These are phyloP conservation scores for Gremmenia infestans DNA, from an alignment of 2,329 filamentous ascomycete genomes.

Conservation along the genomic window DNA sequence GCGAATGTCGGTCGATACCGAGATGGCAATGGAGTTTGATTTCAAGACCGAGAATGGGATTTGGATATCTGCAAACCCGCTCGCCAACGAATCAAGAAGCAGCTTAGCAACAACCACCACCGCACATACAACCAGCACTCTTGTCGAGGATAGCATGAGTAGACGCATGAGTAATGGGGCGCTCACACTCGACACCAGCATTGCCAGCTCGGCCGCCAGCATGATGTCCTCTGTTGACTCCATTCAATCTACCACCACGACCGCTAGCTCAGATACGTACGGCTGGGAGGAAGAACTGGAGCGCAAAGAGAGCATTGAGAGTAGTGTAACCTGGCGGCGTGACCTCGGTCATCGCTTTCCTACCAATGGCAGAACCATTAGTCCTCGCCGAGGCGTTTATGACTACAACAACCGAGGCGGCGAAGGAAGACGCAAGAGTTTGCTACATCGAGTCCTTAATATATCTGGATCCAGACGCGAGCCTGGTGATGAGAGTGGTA, in stretches of 20 bases:
- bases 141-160: constrained; percentile 18
- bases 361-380: constrained; percentile 17
- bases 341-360: constrained; percentile 17
- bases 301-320: constrained; percentile 27
- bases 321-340: constrained; percentile 16
- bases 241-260: constrained; percentile 29
- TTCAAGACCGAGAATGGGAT: constrained; percentile 24
- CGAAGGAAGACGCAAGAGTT: constrained; percentile 23
- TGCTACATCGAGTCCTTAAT: constrained; percentile 27
- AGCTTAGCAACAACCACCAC: constrained; percentile 25
- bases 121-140: constrained; percentile 13
- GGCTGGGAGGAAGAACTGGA: constrained; percentile 51
- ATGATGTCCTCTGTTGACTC: constrained; percentile 31
- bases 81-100: constrained; percentile 22
- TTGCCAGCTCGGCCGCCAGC: constrained; percentile 32
- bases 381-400: constrained; percentile 10
- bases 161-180: constrained; percentile 13
- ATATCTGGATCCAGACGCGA: constrained; percentile 12
- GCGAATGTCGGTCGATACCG: constrained; percentile 19
- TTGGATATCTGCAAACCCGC: constrained; percentile 27
- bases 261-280: constrained; percentile 40
- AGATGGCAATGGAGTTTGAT: constrained; percentile 24
- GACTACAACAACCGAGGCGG: constrained; percentile 11
- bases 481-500: neutral
- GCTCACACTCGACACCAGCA: constrained; percentile 22